Evolutionary conservation across 257 asterid genomes (phyloP).

Genomic region (Scutellaria galericulata): DNA sequence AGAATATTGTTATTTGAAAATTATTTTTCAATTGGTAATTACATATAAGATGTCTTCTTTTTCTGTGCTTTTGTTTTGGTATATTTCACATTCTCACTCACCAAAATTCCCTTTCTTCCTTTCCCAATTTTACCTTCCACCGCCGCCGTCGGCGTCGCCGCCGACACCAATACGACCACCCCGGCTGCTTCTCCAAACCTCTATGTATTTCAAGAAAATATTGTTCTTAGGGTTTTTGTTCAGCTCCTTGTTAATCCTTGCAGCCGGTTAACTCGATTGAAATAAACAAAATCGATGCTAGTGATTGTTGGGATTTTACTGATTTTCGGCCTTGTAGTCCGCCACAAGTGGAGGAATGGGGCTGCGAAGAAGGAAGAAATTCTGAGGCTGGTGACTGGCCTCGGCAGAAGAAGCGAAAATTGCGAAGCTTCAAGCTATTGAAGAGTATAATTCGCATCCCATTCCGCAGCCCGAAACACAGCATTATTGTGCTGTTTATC

Average conservation of each 20-base stretch:
- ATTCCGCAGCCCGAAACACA: slow-evolving; percentile 41
- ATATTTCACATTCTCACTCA: slow-evolving; percentile 38
- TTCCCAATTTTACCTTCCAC: slow-evolving; percentile 43
- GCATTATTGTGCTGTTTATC: slow-evolving; percentile 53
- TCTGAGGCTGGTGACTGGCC: slow-evolving; percentile 52
- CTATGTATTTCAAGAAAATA: slow-evolving; percentile 54
- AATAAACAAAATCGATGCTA: slow-evolving; percentile 43
- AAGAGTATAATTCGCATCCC: slow-evolving; percentile 41
- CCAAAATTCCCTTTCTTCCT: slow-evolving; percentile 36
- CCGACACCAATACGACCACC: slow-evolving; percentile 17
- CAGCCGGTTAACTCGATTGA: slow-evolving; percentile 49
- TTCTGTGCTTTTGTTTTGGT: slow-evolving; percentile 36
- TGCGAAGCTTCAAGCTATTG: slow-evolving; percentile 45
- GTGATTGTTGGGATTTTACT: slow-evolving; percentile 51
- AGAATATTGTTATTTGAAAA: not conserved
- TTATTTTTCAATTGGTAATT: not conserved
- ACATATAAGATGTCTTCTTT: slow-evolving; percentile 19
- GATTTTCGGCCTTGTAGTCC: slow-evolving; percentile 49
- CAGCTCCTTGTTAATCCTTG: slow-evolving; percentile 49
- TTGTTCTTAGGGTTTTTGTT: slow-evolving; percentile 49
- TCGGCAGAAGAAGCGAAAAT: slow-evolving; percentile 50
- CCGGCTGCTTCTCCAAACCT: slow-evolving; percentile 27
- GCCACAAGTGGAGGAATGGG: slow-evolving; percentile 60
- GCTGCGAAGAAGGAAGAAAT: slow-evolving; percentile 59
- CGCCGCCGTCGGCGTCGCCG: slow-evolving; percentile 35